Base-by-base conservation (phyloP, 2,329 filamentous ascomycete species). In the Drechslerella coelobrocha region DNA sequence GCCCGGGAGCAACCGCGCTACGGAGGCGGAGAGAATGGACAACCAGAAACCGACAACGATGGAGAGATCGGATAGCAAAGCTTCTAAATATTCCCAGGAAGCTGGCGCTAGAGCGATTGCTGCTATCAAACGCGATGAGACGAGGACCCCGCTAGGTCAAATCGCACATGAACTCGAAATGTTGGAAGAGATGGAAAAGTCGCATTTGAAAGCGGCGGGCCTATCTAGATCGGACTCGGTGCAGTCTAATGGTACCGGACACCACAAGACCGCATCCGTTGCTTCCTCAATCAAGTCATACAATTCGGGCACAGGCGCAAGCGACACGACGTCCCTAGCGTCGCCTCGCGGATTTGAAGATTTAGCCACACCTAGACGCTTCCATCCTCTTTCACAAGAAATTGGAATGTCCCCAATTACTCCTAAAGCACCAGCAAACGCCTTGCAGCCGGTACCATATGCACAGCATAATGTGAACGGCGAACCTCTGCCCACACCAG, bases 141-240 rank as follows among this genome's bases (percentile, higher is more conserved):
- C 79, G 2, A 82, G 90, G 78, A 92, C 90, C 7, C 89, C 90
- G 0, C 81, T 91, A 68, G 87, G 90, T 61, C 87, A 89, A 73
- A 87, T 92, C 68, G 86, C 88, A n/a, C 84, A 87, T 72, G 88
- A 90, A 63, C 85, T 88, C 75, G 87, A 86, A 69, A 83, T 86
- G 21, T 79, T 85, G 2, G 87, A 90, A 61, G 81, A 83, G 47
- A 72, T 76, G 56, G 75, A 75, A 43, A 72, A 72, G 29, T 61
- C 60, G 14, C 68, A 72, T 37, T 12, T 72, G 48, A 72, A 62
- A 47, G 60, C 61, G 5, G 37, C 29, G 48, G 61, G 23, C 55
- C 72, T 48, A 65, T 50, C 53, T 43, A 73, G 59, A 62, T 76
- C 50, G 54, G 74, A 48, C 69, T 76, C 63, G 61, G 72, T 56